These are phyloP conservation scores for Aspergillus melleus DNA, from an alignment of 2,329 filamentous ascomycete genomes.

Conservation along the genomic window DNA sequence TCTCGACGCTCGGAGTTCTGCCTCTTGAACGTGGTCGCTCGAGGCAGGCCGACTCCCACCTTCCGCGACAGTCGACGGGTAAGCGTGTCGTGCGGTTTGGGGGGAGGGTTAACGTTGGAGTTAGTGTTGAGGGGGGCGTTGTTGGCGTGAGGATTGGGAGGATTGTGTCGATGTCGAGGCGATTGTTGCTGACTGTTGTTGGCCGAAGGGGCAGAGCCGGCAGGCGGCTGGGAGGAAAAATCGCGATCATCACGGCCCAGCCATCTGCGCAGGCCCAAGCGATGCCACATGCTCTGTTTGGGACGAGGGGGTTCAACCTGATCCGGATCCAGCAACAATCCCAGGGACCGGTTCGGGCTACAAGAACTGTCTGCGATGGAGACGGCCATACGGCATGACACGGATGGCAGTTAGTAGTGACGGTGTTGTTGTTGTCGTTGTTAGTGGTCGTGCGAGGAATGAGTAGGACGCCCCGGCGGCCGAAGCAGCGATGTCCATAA, in stretches of 20 bases:
- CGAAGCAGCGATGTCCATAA: slow-evolving; percentile 39
- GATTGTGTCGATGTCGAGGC: neutral
- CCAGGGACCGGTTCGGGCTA: slow-evolving; percentile 37
- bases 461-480: slow-evolving; percentile 37
- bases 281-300: slow-evolving; percentile 49
- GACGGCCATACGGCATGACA: slow-evolving; percentile 42
- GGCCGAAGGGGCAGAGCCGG: slow-evolving; percentile 15
- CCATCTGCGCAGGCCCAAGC: slow-evolving; percentile 43
- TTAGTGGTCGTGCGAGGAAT: slow-evolving; percentile 30
- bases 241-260: slow-evolving; percentile 43
- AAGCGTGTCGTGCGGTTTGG: slow-evolving; percentile 32
- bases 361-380: slow-evolving; percentile 40
- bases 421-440: neutral
- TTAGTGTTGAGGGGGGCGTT: slow-evolving; percentile 9
- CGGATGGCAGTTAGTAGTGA: slow-evolving; percentile 1
- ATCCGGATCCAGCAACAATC: slow-evolving; percentile 36
- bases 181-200: slow-evolving; percentile 6
- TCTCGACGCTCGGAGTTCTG: slow-evolving; percentile 79
- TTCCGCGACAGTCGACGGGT: slow-evolving; percentile 39
- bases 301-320: slow-evolving; percentile 30
- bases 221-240: slow-evolving; percentile 26
- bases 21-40: slow-evolving; percentile 75
- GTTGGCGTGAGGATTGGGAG: neutral
- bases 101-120: slow-evolving; percentile 15
- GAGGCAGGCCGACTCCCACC: slow-evolving; percentile 76